Conservation (phyloP, 1,284 basidiomycete genomes). For the Cutaneotrichosporon cutaneum region DNA sequence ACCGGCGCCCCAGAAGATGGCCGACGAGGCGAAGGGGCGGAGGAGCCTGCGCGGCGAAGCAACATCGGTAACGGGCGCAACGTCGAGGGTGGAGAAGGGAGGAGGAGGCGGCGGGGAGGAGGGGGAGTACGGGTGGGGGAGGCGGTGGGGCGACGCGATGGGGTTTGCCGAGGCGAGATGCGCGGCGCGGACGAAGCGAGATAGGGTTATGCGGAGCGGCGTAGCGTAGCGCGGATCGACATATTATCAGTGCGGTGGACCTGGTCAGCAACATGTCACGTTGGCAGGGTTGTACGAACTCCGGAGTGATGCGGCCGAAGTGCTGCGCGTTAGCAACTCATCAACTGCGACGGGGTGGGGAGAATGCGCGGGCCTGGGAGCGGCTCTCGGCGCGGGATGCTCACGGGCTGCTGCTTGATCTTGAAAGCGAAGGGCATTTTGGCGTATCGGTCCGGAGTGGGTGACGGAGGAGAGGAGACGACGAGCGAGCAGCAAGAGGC, state of each 20-base stretch:
- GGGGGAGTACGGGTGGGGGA: not conserved
- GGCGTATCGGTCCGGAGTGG: slow-evolving; percentile 2
- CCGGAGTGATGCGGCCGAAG: slow-evolving; percentile 37
- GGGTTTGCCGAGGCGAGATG: too few relatives aligned
- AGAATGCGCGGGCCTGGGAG: not conserved
- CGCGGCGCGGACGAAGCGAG: too few relatives aligned
- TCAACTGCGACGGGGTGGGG: not conserved
- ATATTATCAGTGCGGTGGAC: not conserved
- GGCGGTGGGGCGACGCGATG: too few relatives aligned
- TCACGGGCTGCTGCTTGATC: slow-evolving; percentile 22
- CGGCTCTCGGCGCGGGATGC: not conserved
- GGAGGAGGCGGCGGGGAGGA: not conserved
- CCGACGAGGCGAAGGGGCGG: slow-evolving; percentile 33
- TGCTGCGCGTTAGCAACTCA: slow-evolving; percentile 24
- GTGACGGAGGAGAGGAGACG: not conserved
- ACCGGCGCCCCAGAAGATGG: slow-evolving; percentile 46
- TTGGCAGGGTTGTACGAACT: slow-evolving; percentile 27
- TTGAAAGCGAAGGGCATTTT: slow-evolving; percentile 23
- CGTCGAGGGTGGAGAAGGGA: not conserved
- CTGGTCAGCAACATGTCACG: slow-evolving; percentile 3
- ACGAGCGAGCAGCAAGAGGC: not conserved
- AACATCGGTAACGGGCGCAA: not conserved
- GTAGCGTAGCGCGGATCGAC: not conserved
- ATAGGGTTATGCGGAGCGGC: too few relatives aligned
- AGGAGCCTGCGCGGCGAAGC: slow-evolving; percentile 33